phyloP scores from a whole-genome alignment of 1,284 basidiomycete genomes.

The Moesziomyces sp. region DNA sequence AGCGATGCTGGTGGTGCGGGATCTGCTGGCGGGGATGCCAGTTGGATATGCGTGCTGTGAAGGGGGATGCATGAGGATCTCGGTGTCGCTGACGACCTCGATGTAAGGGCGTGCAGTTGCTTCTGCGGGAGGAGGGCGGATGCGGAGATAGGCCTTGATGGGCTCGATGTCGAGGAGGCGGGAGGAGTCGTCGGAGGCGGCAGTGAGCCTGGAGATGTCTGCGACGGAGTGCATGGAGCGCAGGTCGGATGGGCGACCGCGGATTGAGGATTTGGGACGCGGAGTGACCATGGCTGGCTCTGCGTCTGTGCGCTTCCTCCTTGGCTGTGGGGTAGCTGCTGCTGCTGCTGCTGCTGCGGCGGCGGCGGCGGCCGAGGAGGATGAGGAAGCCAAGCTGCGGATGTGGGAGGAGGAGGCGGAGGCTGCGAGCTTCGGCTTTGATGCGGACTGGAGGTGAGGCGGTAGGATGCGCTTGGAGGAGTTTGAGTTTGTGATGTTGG shows the following conservation, averaged over 20 bases:
- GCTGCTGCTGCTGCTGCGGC: slow-evolving; percentile 8
- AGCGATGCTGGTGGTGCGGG: slow-evolving; percentile 24
- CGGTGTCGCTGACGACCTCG: slow-evolving; percentile 68
- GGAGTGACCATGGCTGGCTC: slow-evolving; percentile 33
- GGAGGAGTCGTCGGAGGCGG: slow-evolving; percentile 22
- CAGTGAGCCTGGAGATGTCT: slow-evolving; percentile 31
- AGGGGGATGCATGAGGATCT: slow-evolving; percentile 71
- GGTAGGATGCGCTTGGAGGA: slow-evolving; percentile 36
- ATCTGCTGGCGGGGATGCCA: slow-evolving; percentile 18
- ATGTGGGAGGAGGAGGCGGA: slow-evolving; percentile 7
- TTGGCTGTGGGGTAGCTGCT: slow-evolving; percentile 28
- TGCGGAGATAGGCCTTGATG: slow-evolving; percentile 60
- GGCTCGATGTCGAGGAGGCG: slow-evolving; percentile 35
- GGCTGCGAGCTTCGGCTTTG: slow-evolving; percentile 7
- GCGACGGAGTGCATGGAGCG: slow-evolving; percentile 39
- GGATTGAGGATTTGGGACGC: slow-evolving; percentile 14
- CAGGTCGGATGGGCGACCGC: slow-evolving; percentile 8
- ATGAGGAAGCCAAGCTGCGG: slow-evolving; percentile 12
- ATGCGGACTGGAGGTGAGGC: slow-evolving; percentile 21
- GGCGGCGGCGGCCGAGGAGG: neutral
- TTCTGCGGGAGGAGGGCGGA: slow-evolving; percentile 53
- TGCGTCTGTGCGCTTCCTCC: slow-evolving; percentile 41
- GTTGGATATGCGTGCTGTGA: slow-evolving; percentile 28
- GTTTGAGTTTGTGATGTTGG: slow-evolving; percentile 43
- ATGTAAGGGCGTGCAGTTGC: slow-evolving; percentile 54